A percentile compares a stretch with the other conserved stretches of the same genome.
These are phyloP conservation scores for Sporothrix variecibatus DNA, from an alignment of 2,329 filamentous ascomycete genomes.

Conservation along the genomic window DNA sequence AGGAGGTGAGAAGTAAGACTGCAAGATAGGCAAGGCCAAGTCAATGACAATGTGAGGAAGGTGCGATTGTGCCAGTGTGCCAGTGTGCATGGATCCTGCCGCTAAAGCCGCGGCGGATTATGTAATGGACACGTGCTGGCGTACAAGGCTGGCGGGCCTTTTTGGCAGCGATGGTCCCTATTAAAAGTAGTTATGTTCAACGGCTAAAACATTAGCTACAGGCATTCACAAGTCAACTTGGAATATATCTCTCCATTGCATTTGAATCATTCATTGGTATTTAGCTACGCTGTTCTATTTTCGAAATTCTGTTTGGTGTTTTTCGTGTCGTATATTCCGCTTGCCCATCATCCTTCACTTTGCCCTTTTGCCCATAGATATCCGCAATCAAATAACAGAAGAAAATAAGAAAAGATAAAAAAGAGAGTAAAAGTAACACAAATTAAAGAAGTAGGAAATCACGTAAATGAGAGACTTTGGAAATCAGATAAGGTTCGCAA, in stretches of 20 bases:
- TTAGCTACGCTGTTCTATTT: conserved; percentile 9
- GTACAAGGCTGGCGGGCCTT: neutral
- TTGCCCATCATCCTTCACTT: conserved; percentile 1
- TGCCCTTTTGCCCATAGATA: conserved; percentile 2
- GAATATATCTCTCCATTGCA: neutral
- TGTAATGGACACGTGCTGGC: conserved; percentile 10
- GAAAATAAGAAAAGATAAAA: neutral
- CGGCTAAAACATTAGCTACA: neutral
- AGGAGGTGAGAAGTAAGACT: neutral
- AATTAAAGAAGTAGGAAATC: neutral
- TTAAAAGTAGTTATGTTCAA: too few relatives aligned
- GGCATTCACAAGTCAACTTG: neutral
- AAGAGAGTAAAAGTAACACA: neutral
- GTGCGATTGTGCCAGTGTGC: neutral
- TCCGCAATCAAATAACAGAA: neutral
- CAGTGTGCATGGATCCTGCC: neutral
- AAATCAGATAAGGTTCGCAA: neutral
- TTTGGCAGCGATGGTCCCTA: neutral
- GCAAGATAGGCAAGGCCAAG: neutral
- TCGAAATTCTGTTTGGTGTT: neutral
- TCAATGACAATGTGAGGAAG: neutral
- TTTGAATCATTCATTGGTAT: conserved; percentile 2
- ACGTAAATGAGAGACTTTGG: neutral
- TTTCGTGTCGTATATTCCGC: conserved; percentile 1
- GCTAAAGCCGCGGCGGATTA: neutral